These are phyloP conservation scores for Termitomyces sp. DNA, from an alignment of 768 basidiomycete genomes.

Conservation along the genomic window DNA sequence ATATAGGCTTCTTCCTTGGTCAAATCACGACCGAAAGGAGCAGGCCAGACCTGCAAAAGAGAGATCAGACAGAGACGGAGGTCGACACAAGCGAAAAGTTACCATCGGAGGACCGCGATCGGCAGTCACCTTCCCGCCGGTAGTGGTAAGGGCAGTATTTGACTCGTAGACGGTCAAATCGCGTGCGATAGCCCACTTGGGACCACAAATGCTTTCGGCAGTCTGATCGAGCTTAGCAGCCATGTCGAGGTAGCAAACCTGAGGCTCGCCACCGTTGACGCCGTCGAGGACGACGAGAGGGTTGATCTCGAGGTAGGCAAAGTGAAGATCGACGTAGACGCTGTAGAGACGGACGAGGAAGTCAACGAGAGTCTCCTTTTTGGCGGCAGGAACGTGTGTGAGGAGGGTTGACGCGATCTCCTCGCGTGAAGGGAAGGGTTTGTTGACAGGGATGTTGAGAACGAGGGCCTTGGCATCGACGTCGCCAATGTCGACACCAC, in stretches of 20 bases:
- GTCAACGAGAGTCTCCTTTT: constrained; percentile 90
- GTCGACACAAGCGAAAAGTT: neutral
- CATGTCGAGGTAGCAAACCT: constrained; percentile 97
- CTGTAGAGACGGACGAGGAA: constrained; percentile 94
- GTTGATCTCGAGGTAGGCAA: constrained; percentile 99
- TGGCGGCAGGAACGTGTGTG: constrained; percentile 72
- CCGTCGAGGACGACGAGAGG: constrained; percentile 92
- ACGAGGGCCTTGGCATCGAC: constrained; percentile 96
- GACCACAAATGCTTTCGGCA: constrained; percentile 95
- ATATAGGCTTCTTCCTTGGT: constrained; percentile 99
- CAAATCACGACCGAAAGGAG: constrained; percentile 94
- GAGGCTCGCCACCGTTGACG: constrained; percentile 57
- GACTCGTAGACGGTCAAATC: constrained; percentile 73
- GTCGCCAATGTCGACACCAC: constrained; percentile 97
- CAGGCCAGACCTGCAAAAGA: constrained; percentile 62
- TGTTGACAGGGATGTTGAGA: constrained; percentile 71
- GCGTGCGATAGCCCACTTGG: constrained; percentile 97
- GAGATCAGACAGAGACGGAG: neutral
- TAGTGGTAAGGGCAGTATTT: constrained; percentile 13
- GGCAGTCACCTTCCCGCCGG: constrained; percentile 59
- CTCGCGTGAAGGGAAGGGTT: constrained; percentile 79
- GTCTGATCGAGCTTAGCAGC: constrained; percentile 99
- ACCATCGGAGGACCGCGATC: constrained; percentile 98
- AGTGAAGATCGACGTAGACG: constrained; percentile 98
- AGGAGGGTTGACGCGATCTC: constrained; percentile 73